Conservation (phyloP, 2,329 filamentous ascomycete species). For the Saccharata proteae region DNA sequence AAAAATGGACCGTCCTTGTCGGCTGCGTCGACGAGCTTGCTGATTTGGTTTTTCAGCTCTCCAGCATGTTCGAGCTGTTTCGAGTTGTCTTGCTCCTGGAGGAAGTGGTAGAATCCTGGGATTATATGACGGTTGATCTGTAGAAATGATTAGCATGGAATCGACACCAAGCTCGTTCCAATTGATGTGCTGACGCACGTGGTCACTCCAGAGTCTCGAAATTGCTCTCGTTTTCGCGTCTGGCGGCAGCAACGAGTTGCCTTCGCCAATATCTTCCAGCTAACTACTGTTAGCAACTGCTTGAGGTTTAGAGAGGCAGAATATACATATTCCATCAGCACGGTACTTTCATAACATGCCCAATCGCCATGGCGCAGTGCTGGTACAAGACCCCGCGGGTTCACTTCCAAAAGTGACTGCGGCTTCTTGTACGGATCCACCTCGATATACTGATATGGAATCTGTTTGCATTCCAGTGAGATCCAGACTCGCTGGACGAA, state of each 20-base stretch:
- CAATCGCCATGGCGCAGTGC: slow-evolving; percentile 67
- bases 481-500: slow-evolving; percentile 88
- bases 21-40: slow-evolving; percentile 46
- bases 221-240: slow-evolving; percentile 58
- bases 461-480: slow-evolving; percentile 64
- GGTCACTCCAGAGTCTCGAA: slow-evolving; percentile 68
- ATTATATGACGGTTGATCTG: slow-evolving; percentile 67
- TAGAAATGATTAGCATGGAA: background rate
- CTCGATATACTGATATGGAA: slow-evolving; percentile 78
- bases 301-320: background rate
- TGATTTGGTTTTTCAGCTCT: slow-evolving; percentile 54
- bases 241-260: slow-evolving; percentile 50
- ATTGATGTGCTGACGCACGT: slow-evolving; percentile 39
- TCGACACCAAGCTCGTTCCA: background rate
- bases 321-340: slow-evolving; percentile 71
- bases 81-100: slow-evolving; percentile 50
- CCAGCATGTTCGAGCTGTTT: slow-evolving; percentile 48
- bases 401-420: slow-evolving; percentile 58
- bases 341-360: slow-evolving; percentile 69
- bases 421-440: slow-evolving; percentile 69
- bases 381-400: slow-evolving; percentile 64
- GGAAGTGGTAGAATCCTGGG: slow-evolving; percentile 61
- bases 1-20: slow-evolving; percentile 58
- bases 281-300: slow-evolving; percentile 18
- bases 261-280: slow-evolving; percentile 61